These are phyloP conservation scores for Filobasidium wieringae DNA, from an alignment of 768 basidiomycete genomes.

Conservation along the genomic window DNA sequence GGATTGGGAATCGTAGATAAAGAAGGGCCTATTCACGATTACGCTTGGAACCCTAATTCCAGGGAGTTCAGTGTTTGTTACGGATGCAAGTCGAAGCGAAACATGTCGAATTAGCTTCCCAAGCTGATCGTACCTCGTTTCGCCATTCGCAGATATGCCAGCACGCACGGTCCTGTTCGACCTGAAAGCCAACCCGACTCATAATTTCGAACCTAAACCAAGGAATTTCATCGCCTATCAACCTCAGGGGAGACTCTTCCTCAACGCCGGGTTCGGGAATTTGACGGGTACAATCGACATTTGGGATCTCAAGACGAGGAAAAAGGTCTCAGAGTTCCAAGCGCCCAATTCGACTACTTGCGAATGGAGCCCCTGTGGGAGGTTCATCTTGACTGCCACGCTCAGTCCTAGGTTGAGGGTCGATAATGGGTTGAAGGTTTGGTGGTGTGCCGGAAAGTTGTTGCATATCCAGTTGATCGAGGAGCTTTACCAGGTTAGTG, in stretches of 20 bases:
- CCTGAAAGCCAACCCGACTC: conserved; percentile 68
- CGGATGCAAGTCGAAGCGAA: conserved; percentile 58
- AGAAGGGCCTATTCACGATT: conserved; percentile 95
- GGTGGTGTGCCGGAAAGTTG: conserved; percentile 82
- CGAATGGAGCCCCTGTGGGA: conserved; percentile 90
- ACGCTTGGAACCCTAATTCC: conserved; percentile 87
- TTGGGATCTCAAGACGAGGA: conserved; percentile 73
- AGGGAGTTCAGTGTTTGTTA: conserved; percentile 95
- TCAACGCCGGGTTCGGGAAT: conserved; percentile 92
- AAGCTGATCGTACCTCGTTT: background rate
- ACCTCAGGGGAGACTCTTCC: conserved; percentile 75
- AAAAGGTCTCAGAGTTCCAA: conserved; percentile 61
- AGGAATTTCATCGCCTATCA: conserved; percentile 91
- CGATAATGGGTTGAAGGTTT: conserved; percentile 93
- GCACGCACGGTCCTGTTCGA: conserved; percentile 88
- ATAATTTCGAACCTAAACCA: conserved; percentile 82
- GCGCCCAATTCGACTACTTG: conserved; percentile 89
- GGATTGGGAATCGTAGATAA: conserved; percentile 67
- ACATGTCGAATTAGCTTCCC: background rate
- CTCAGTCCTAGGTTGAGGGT: conserved; percentile 90
- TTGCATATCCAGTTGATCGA: conserved; percentile 69
- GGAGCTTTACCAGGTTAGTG: conserved; percentile 67
- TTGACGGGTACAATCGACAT: conserved; percentile 87
- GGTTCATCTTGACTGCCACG: conserved; percentile 84
- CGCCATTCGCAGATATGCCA: conserved; percentile 62